phyloP scores from a whole-genome alignment of 257 asterid species.

The Avicennia marina region DNA sequence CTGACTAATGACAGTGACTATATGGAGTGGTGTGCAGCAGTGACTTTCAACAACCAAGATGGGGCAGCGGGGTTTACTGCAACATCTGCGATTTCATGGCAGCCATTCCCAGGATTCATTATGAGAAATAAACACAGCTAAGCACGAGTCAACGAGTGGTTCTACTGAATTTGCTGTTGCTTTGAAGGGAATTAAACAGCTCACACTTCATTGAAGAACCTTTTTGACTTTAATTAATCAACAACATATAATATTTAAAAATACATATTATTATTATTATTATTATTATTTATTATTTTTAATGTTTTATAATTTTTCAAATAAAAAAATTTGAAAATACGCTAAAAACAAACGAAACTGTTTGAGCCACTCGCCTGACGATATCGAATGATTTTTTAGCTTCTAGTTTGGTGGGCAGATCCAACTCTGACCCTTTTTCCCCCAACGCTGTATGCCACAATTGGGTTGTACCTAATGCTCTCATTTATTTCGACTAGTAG shows the following conservation, averaged over 20 bases:
- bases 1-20: too few species aligned
- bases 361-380: too few species aligned
- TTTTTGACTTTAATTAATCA: neutral
- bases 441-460: too few species aligned
- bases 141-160: conserved; percentile 20
- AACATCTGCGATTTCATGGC: neutral
- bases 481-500: too few species aligned
- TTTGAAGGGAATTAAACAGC: conserved; percentile 24
- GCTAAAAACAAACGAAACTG: too few species aligned
- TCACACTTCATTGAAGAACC: conserved; percentile 24
- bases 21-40: conserved; percentile 31
- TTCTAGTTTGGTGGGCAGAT: too few species aligned
- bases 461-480: too few species aligned
- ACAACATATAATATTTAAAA: neutral
- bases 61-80: conserved; percentile 21
- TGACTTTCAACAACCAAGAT: conserved; percentile 24
- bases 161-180: conserved; percentile 8
- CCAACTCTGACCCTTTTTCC: too few species aligned
- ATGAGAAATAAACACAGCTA: conserved; percentile 15
- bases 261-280: neutral
- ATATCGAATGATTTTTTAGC: too few species aligned
- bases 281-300: too few species aligned
- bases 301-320: too few species aligned
- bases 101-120: neutral
- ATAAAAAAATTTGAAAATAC: too few species aligned